Conservation (phyloP, 306 rosid species). For the Hippophae tibetana region DNA sequence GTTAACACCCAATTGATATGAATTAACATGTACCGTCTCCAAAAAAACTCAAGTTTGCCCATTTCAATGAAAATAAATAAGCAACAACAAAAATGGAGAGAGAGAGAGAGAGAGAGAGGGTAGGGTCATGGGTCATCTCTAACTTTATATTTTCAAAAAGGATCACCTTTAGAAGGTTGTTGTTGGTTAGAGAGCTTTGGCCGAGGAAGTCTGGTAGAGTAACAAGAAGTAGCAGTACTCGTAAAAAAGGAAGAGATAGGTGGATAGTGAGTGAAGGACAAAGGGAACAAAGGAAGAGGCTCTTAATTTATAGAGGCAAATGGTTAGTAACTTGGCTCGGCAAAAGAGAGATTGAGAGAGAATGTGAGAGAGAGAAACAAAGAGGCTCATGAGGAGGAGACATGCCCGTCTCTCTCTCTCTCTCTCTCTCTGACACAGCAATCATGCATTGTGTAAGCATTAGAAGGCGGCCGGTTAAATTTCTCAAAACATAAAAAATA, state of each 20-base stretch:
- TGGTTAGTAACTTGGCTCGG: neutral
- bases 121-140: neutral
- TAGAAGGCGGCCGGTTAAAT: slow-evolving; percentile 99
- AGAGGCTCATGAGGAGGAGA: slow-evolving; percentile 36
- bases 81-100: slow-evolving; percentile 3
- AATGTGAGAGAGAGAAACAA: slow-evolving; percentile 8
- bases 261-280: slow-evolving; percentile 40
- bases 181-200: slow-evolving; percentile 25
- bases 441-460: slow-evolving; percentile 96
- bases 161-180: slow-evolving; percentile 52
- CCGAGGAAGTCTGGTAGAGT: slow-evolving; percentile 15
- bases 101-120: slow-evolving; percentile 15
- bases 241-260: slow-evolving; percentile 5
- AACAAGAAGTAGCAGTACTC: slow-evolving; percentile 19
- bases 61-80: slow-evolving; percentile 36
- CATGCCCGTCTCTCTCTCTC: slow-evolving; percentile 40
- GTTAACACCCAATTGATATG: slow-evolving; percentile 5
- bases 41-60: slow-evolving; percentile 23
- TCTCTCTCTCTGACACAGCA: slow-evolving; percentile 65
- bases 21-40: neutral
- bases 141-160: slow-evolving; percentile 36
- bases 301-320: slow-evolving; percentile 68
- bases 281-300: slow-evolving; percentile 33
- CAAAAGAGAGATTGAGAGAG: slow-evolving; percentile 3
- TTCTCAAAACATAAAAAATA: slow-evolving; percentile 30